A percentile compares a stretch with the other conserved stretches of the same genome.
Evolutionary conservation across 1,139 yeast genomes (phyloP).

Genomic region (Geotrichum australiense): DNA sequence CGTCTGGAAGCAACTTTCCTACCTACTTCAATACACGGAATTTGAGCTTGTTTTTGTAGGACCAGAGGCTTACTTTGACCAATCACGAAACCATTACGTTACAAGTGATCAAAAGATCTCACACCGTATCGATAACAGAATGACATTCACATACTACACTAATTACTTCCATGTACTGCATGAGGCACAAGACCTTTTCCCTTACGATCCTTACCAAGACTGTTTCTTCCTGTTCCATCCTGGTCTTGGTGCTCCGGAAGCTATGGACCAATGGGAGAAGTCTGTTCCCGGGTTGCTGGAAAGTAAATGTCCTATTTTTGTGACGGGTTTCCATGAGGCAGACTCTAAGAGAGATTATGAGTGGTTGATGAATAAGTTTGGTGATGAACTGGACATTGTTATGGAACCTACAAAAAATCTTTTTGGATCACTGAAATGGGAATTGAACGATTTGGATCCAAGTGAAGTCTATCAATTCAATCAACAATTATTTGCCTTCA

Average conservation of each 20-base stretch:
- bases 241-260: conserved; percentile 80
- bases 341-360: conserved; percentile 65
- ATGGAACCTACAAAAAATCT: conserved; percentile 67
- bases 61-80: conserved; percentile 80
- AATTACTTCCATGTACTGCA: conserved; percentile 86
- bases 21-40: conserved; percentile 71
- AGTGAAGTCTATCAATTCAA: conserved; percentile 90
- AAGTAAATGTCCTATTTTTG: conserved; percentile 84
- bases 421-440: conserved; percentile 88
- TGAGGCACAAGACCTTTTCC: conserved; percentile 90
- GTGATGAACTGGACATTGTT: conserved; percentile 72
- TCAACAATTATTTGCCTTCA: conserved; percentile 78
- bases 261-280: conserved; percentile 71
- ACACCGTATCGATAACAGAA: conserved; percentile 66
- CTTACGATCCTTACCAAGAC: conserved; percentile 94
- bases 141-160: conserved; percentile 76
- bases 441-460: conserved; percentile 83
- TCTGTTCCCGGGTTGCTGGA: conserved; percentile 81
- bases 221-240: conserved; percentile 93
- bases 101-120: conserved; percentile 55
- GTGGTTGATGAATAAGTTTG: conserved; percentile 60
- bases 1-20: conserved; percentile 92
- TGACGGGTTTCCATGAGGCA: conserved; percentile 79
- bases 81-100: conserved; percentile 48
- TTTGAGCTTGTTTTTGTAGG: conserved; percentile 91